Conservation (phyloP, 192 early-diverging fungal genomes). For the Coemansia sp. region DNA sequence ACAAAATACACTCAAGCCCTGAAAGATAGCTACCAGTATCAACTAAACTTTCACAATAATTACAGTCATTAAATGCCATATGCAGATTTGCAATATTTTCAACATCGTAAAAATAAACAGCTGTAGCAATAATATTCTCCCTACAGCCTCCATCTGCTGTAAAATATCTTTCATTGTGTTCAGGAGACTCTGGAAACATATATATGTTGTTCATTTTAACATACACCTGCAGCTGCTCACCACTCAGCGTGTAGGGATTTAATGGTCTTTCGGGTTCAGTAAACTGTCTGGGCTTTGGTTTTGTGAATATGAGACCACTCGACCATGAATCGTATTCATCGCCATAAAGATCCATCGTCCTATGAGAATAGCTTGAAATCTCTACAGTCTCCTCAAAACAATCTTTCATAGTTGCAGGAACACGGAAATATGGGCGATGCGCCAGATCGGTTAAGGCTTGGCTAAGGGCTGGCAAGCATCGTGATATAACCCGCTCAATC, state of each 20-base stretch:
- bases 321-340: constrained; percentile 4
- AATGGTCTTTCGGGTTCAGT: neutral
- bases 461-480: constrained; percentile 59
- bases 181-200: constrained; percentile 4
- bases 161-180: constrained; percentile 3
- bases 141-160: neutral
- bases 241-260: neutral
- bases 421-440: neutral
- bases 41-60: too few species aligned
- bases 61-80: too few species aligned
- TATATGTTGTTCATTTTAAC: constrained; percentile 13
- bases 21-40: too few species aligned
- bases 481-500: constrained; percentile 40
- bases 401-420: neutral
- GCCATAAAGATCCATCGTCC: neutral
- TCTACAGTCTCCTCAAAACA: too few species aligned
- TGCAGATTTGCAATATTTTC: neutral
- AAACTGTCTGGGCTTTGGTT: neutral
- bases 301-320: neutral
- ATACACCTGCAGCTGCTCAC: constrained; percentile 9
- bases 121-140: constrained; percentile 14
- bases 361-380: too few species aligned
- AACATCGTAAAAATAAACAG: constrained; percentile 12
- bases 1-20: neutral
- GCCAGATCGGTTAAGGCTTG: constrained; percentile 13